Percentiles rank a stretch among this genome's conserved stretches.
Conservation (phyloP, 148 eudicot species). For the Suaeda aralocaspica region DNA sequence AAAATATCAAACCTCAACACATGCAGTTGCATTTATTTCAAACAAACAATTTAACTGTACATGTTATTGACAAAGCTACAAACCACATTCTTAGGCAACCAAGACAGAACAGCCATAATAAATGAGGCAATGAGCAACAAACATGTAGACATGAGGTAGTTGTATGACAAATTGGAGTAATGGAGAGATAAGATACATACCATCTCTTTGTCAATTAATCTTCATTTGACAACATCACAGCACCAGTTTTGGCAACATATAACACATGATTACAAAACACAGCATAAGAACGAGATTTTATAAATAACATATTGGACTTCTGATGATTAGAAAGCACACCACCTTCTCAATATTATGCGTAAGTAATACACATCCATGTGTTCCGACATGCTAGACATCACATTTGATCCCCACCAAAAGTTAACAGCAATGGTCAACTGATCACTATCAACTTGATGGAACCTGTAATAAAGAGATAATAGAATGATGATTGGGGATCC, state of each 20-base stretch:
- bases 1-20: not conserved
- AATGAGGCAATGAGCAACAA: not conserved
- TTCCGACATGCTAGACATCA: conserved; percentile 61
- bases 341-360: conserved; percentile 84
- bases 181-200: conserved; percentile 40
- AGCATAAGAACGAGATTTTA: conserved; percentile 16
- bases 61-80: not conserved
- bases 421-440: conserved; percentile 82
- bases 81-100: not conserved
- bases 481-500: not conserved
- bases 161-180: conserved; percentile 3
- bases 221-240: conserved; percentile 25
- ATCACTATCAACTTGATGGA: conserved; percentile 94
- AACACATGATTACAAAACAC: conserved; percentile 24
- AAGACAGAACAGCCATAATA: conserved; percentile 12
- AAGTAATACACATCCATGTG: conserved; percentile 96
- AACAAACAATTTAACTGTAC: not conserved
- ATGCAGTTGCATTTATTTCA: not conserved
- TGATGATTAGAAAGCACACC: conserved; percentile 13
- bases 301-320: not conserved
- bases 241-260: conserved; percentile 23
- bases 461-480: conserved; percentile 45
- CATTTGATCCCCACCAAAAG: conserved; percentile 86
- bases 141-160: not conserved
- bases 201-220: conserved; percentile 88